Percentiles rank a stretch among this genome's conserved stretches.
These are phyloP conservation scores for Aureobasidium lini DNA, from an alignment of 2,329 filamentous ascomycete species.

Conservation along the genomic window DNA sequence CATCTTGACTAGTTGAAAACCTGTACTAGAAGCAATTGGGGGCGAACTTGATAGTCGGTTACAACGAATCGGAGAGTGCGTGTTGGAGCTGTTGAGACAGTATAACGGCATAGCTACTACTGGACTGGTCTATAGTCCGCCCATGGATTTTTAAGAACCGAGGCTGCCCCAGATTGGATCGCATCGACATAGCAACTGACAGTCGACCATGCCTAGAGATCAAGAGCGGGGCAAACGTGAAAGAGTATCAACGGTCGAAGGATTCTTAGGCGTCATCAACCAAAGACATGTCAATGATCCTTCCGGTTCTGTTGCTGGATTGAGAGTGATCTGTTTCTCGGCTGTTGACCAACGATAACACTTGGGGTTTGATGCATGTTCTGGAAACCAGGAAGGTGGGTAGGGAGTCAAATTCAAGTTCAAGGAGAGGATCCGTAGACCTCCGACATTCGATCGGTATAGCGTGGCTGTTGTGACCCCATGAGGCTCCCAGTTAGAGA, in stretches of 20 bases:
- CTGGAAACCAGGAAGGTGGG: background rate
- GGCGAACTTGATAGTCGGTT: background rate
- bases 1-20: background rate
- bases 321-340: background rate
- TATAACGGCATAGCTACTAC: background rate
- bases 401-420: background rate
- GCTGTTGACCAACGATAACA: background rate
- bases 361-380: background rate
- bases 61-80: background rate
- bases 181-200: slow-evolving; percentile 1
- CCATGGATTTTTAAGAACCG: background rate
- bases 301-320: background rate
- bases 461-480: background rate
- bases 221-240: background rate
- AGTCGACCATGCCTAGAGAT: no score
- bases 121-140: background rate
- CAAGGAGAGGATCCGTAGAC: background rate
- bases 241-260: background rate
- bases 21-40: background rate
- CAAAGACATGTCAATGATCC: background rate
- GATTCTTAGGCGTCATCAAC: background rate
- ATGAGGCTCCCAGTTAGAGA: background rate
- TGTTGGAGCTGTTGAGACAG: background rate
- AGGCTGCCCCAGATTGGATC: background rate
- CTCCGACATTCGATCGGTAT: background rate